Evolutionary conservation across 495 filamentous ascomycete species (phyloP).

Genomic region (Hypoxylon cercidicola): DNA sequence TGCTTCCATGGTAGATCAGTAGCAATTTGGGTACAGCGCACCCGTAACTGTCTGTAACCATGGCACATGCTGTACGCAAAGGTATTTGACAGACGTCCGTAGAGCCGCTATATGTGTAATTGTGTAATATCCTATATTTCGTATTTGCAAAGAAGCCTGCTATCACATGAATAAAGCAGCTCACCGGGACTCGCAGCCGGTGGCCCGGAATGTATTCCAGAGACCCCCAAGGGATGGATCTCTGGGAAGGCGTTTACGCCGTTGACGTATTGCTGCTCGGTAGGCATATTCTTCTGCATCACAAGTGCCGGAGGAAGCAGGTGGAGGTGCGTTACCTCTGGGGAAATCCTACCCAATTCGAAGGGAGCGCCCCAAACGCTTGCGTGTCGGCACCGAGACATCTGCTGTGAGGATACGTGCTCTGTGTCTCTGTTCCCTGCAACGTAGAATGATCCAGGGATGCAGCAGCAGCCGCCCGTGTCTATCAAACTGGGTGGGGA

Average conservation of each 20-base stretch:
- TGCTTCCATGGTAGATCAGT: slow-evolving; percentile 5
- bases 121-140: background rate
- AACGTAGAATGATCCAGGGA: slow-evolving; percentile 25
- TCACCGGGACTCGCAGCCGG: slow-evolving; percentile 17
- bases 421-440: slow-evolving; percentile 28
- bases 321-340: slow-evolving; percentile 19
- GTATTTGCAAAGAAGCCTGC: background rate
- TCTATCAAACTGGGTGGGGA: slow-evolving; percentile 22
- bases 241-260: slow-evolving; percentile 15
- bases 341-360: slow-evolving; percentile 37
- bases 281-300: slow-evolving; percentile 31
- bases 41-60: slow-evolving; percentile 19
- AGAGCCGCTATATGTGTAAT: background rate
- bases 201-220: slow-evolving; percentile 8
- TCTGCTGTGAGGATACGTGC: slow-evolving; percentile 22
- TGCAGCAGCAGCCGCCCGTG: slow-evolving; percentile 27
- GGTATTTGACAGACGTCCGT: slow-evolving; percentile 16
- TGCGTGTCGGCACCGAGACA: slow-evolving; percentile 36
- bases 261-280: slow-evolving; percentile 25
- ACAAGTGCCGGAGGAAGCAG: slow-evolving; percentile 21
- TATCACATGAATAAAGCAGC: slow-evolving; percentile 3
- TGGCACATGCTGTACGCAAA: slow-evolving; percentile 26
- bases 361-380: slow-evolving; percentile 13
- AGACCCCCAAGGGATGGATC: slow-evolving; percentile 5
- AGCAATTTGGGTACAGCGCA: slow-evolving; percentile 7